Evolutionary conservation across 495 filamentous ascomycete species (phyloP).

Genomic region (Paragyromitra xinjiangensis): DNA sequence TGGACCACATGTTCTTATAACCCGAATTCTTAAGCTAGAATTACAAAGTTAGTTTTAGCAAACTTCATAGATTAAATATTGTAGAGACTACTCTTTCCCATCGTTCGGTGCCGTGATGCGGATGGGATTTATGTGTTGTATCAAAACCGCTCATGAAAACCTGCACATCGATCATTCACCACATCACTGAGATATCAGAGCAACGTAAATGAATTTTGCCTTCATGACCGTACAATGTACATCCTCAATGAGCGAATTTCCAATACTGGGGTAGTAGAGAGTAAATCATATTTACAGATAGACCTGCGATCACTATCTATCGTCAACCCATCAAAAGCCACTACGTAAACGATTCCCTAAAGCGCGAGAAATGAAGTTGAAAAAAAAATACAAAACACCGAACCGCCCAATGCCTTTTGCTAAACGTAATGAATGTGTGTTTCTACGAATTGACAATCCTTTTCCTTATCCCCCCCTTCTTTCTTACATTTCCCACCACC

Average conservation of each 20-base stretch:
- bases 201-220: background rate
- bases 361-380: conserved; percentile 1
- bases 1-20: no score
- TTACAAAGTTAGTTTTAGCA: background rate
- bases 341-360: background rate
- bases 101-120: background rate
- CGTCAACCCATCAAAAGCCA: background rate
- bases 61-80: background rate
- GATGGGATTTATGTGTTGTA: background rate
- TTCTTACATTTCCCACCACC: background rate
- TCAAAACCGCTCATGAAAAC: background rate
- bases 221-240: background rate
- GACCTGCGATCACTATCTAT: background rate
- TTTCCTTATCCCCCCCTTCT: background rate
- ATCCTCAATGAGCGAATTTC: background rate
- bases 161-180: conserved; percentile 4
- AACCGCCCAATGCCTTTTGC: conserved; percentile 50
- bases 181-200: background rate
- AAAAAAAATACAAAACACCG: conserved; percentile 48
- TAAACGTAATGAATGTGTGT: conserved; percentile 19
- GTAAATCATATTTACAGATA: conserved; percentile 26
- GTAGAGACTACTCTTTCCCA: background rate
- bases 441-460: background rate
- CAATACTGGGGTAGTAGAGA: background rate
- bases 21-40: background rate